Evolutionary conservation across 2,329 filamentous ascomycete genomes (phyloP).

Genomic region (Penicillium sp.): DNA sequence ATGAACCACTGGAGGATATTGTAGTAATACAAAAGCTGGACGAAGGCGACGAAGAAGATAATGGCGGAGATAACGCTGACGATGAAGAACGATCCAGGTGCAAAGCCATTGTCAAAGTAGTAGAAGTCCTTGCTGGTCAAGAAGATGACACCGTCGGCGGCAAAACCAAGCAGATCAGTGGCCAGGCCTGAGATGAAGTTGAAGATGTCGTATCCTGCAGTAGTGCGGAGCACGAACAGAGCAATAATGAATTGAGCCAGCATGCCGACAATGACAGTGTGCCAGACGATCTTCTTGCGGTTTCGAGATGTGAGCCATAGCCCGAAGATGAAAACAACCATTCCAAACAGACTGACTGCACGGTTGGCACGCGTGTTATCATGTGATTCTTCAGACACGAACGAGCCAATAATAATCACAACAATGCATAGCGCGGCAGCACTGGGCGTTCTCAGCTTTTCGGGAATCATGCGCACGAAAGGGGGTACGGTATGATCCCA

Average conservation of each 20-base stretch:
- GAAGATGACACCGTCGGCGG: constrained; percentile 70
- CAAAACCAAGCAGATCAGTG: constrained; percentile 71
- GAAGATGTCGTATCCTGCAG: constrained; percentile 86
- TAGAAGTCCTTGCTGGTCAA: constrained; percentile 54
- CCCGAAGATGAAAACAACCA: constrained; percentile 65
- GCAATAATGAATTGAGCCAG: constrained; percentile 83
- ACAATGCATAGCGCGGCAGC: constrained; percentile 65
- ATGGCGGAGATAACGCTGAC: constrained; percentile 81
- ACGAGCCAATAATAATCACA: constrained; percentile 74
- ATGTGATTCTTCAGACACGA: constrained; percentile 67
- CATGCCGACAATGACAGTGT: constrained; percentile 85
- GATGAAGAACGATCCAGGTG: constrained; percentile 65
- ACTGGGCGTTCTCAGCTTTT: constrained; percentile 62
- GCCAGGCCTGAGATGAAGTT: constrained; percentile 78
- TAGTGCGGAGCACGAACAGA: constrained; percentile 80
- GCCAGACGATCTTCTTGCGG: constrained; percentile 62
- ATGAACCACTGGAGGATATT: constrained; percentile 87
- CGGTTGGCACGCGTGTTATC: constrained; percentile 81
- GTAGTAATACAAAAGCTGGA: constrained; percentile 79
- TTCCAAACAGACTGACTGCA: constrained; percentile 75
- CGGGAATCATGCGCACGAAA: constrained; percentile 63
- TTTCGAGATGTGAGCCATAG: constrained; percentile 73
- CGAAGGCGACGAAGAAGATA: constrained; percentile 94
- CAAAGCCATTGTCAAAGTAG: constrained; percentile 30
- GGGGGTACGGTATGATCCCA: constrained; percentile 67